phyloP scores from a whole-genome alignment of 345 rosid genomes.

The Sisymbrium irio region DNA sequence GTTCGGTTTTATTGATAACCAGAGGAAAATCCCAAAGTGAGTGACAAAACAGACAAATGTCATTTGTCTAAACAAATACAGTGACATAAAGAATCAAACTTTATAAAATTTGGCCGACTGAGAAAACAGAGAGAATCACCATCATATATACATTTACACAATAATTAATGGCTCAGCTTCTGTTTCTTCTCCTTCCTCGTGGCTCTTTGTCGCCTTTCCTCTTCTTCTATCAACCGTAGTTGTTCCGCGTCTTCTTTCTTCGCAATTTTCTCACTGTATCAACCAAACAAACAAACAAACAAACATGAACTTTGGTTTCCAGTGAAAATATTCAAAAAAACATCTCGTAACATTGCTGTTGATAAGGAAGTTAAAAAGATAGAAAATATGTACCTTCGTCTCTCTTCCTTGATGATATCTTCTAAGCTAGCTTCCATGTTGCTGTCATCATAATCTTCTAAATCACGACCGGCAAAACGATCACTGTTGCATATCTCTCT shows the following conservation, averaged over 20 bases:
- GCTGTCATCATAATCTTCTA: constrained; percentile 38
- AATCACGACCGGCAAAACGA: constrained; percentile 29
- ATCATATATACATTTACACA: too few species aligned
- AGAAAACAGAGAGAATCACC: not conserved
- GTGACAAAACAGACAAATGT: not conserved
- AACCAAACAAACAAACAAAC: constrained; percentile 19
- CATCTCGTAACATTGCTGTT: not conserved
- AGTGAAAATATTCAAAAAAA: not conserved
- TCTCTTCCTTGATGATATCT: constrained; percentile 70
- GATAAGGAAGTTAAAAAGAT: not conserved
- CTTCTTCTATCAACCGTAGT: constrained; percentile 59
- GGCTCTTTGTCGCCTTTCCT: constrained; percentile 51
- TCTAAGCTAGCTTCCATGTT: constrained; percentile 80
- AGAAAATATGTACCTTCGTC: constrained; percentile 48
- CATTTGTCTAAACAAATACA: not conserved
- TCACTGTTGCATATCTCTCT: constrained; percentile 47
- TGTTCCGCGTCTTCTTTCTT: constrained; percentile 69
- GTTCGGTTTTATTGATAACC: not conserved
- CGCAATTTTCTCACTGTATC: constrained; percentile 59
- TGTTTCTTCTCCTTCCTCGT: constrained; percentile 52
- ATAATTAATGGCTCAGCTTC: constrained; percentile 39
- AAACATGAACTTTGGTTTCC: constrained; percentile 3
- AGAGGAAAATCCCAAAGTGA: not conserved
- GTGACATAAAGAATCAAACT: not conserved
- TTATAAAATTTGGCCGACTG: too few species aligned